Evolutionary conservation across 345 rosid genomes (phyloP).

Genomic region (Eucalyptus polybractea): DNA sequence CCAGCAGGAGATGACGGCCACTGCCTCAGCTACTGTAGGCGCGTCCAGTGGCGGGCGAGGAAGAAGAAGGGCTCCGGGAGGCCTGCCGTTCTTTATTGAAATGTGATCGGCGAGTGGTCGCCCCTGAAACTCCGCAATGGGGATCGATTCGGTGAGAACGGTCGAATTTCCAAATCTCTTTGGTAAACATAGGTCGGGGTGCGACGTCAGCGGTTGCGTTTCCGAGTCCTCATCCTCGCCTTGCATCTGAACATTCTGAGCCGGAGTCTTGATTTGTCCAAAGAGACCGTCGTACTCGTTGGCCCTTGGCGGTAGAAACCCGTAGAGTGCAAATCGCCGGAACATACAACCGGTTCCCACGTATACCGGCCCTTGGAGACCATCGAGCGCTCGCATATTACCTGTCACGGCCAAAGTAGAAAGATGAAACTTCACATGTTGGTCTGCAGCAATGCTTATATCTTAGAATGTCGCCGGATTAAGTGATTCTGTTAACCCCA

Average conservation of each 20-base stretch:
- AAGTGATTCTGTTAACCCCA: not conserved
- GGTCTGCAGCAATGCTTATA: not conserved
- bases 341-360: slow-evolving; percentile 98
- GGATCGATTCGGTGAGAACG: slow-evolving; percentile 61
- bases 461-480: not conserved
- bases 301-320: slow-evolving; percentile 91
- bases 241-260: slow-evolving; percentile 11
- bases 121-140: slow-evolving; percentile 82
- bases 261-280: slow-evolving; percentile 46
- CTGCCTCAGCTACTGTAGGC: slow-evolving; percentile 94
- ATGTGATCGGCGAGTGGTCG: slow-evolving; percentile 89
- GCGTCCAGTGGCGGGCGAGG: slow-evolving; percentile 90
- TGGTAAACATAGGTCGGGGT: slow-evolving; percentile 72
- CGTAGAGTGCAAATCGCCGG: slow-evolving; percentile 78
- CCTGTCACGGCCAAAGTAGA: slow-evolving; percentile 19
- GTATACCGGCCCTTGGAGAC: slow-evolving; percentile 87
- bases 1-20: slow-evolving; percentile 96
- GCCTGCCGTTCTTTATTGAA: slow-evolving; percentile 88
- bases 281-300: slow-evolving; percentile 61
- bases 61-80: slow-evolving; percentile 71
- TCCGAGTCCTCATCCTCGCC: slow-evolving; percentile 35
- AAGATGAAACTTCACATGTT: not conserved
- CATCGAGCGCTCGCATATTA: slow-evolving; percentile 93
- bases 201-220: slow-evolving; percentile 46
- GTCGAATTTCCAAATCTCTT: slow-evolving; percentile 66